Conservation (phyloP, 163 green algal species). For the Scenedesmus sp. region DNA sequence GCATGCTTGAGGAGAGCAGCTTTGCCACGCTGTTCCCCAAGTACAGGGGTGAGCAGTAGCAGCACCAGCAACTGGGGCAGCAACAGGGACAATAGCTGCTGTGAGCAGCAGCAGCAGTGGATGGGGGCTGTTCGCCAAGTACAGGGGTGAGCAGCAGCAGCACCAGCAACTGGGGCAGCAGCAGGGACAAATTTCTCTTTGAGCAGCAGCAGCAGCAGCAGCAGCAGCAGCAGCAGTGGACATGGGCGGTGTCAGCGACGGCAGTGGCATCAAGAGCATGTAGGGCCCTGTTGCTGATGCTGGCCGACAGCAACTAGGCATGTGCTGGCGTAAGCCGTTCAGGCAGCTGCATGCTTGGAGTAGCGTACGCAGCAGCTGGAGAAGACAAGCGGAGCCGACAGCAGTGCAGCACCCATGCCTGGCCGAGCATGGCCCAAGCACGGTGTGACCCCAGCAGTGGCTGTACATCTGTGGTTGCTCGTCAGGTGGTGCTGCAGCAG, state of each 20-base stretch:
- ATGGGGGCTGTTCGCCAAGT: too few species aligned
- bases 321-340: too few species aligned
- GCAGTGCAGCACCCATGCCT: too few species aligned
- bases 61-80: not conserved
- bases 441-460: not conserved
- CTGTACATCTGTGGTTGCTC: too few species aligned
- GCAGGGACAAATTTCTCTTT: too few species aligned
- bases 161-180: not conserved
- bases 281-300: not conserved
- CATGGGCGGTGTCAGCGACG: not conserved
- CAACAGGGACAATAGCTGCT: not conserved
- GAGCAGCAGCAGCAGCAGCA: not conserved
- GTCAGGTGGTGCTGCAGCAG: not conserved
- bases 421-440: too few species aligned
- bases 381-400: too few species aligned
- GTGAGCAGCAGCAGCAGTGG: too few species aligned
- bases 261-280: slow-evolving; percentile 84
- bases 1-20: slow-evolving; percentile 96
- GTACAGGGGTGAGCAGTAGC: slow-evolving; percentile 84
- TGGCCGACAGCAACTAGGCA: too few species aligned
- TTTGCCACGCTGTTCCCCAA: slow-evolving; percentile 99
- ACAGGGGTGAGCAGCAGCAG: not conserved
- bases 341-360: not conserved
- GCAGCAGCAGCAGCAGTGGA: not conserved
- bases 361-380: not conserved